These are phyloP conservation scores for Penicillium bialowiezense DNA, from an alignment of 495 filamentous ascomycete species.

Conservation along the genomic window DNA sequence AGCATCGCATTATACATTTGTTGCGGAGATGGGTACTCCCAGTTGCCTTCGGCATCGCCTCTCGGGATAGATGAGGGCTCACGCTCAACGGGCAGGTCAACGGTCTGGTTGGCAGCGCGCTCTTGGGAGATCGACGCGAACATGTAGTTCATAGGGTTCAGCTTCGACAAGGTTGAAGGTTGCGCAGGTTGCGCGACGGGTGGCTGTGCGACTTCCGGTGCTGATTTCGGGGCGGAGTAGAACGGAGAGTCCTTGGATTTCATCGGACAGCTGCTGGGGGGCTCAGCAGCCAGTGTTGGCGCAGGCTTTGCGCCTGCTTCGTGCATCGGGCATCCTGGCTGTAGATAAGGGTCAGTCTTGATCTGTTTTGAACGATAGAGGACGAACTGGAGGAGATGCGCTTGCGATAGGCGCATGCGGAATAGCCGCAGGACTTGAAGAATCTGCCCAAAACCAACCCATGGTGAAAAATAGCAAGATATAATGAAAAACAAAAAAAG, in stretches of 20 bases:
- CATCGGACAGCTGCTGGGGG: constrained; percentile 54
- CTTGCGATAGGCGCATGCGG: constrained; percentile 35
- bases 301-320: constrained; percentile 49
- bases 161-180: constrained; percentile 59
- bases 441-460: constrained; percentile 99
- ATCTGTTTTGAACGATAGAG: not conserved
- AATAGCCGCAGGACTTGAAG: constrained; percentile 42
- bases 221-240: constrained; percentile 30
- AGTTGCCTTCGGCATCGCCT: constrained; percentile 69
- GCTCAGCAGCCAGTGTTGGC: constrained; percentile 38
- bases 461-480: constrained; percentile 45
- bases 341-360: constrained; percentile 33
- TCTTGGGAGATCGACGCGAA: constrained; percentile 78
- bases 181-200: constrained; percentile 21
- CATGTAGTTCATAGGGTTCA: constrained; percentile 98
- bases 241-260: constrained; percentile 43
- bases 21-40: constrained; percentile 97
- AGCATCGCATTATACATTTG: constrained; percentile 99
- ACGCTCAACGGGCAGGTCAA: constrained; percentile 70
- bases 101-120: constrained; percentile 66
- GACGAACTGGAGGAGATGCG: constrained; percentile 66
- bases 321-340: constrained; percentile 95
- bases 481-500: not conserved
- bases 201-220: constrained; percentile 16
- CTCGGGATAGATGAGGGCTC: constrained; percentile 84